Base-by-base conservation (phyloP, 257 asterid species). In the Misopates orontium region DNA sequence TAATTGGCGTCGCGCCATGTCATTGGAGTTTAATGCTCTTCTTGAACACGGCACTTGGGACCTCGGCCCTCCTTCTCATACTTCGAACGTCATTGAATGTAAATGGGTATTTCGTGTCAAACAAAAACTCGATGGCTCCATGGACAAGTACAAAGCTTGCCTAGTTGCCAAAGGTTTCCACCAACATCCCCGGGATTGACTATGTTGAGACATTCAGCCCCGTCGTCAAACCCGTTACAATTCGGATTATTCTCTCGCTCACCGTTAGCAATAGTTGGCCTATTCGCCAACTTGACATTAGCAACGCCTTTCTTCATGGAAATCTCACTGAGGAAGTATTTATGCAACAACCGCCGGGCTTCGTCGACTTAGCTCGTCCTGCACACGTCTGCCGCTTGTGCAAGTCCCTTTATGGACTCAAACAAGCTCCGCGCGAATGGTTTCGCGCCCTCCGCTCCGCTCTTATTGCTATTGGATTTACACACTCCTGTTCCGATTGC, bases 341-440 rank as follows among this genome's bases (percentile, higher is more conserved):
- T 14, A 52, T 20, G 58, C 1, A 19, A 0, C 58, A 21, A 52
- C 58, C 58, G 9, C 15, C 15, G 0, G 58, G 51, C 5, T 52
- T 52, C 2, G 15, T 52, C 6, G 15, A 52, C 21, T 4, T 3
- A 6, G 2, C 25, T 52, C 31, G 0, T 11, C 58, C 58, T 10
- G 1, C 9, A 5, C 51, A 45, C 15, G 51, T 45, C 18, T 45
- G 51, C 4, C 1, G 15, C 0, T 13, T 66, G 14, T 11, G 11
- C 15, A 56, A 42, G 16, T 67, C 53, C 5, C 1, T 67, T 8
- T 49, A 69, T 21, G 74, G 68, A 0, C 62, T 69, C 41, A 52
- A 62, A 41, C 31, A 70, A 32, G 73, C 67, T 2, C 60, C 68
- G 0, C 62, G 60, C 0, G 61, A 52, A 6, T 69, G 73, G 73